phyloP scores from a whole-genome alignment of 2,329 filamentous ascomycete genomes.

The Colletotrichum kahawae region DNA sequence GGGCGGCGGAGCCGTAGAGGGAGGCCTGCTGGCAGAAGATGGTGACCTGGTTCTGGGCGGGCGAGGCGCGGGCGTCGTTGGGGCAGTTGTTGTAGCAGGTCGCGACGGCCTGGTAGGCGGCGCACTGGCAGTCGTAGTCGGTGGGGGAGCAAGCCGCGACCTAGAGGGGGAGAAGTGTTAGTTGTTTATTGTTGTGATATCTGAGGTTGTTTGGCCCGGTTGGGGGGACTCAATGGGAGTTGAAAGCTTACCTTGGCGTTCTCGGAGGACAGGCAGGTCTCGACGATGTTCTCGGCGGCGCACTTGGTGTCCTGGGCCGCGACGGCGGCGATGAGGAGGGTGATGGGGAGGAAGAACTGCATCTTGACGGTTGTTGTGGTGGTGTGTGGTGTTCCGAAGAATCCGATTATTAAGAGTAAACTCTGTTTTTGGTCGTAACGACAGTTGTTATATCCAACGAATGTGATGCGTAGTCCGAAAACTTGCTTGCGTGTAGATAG shows the following conservation, averaged over 20 bases:
- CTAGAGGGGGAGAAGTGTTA: constrained; percentile 22
- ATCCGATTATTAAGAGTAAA: not conserved
- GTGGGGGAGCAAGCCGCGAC: constrained; percentile 39
- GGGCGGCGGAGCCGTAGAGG: constrained; percentile 41
- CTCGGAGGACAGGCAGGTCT: constrained; percentile 46
- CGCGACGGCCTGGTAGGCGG: constrained; percentile 46
- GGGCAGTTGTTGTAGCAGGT: constrained; percentile 65
- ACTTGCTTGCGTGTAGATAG: not conserved
- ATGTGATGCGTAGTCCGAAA: constrained; percentile 1
- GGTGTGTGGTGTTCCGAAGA: not conserved
- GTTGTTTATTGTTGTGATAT: not conserved
- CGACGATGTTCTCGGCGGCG: constrained; percentile 52
- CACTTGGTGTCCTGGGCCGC: constrained; percentile 37
- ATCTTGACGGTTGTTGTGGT: constrained; percentile 35
- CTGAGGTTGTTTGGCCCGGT: too few species aligned
- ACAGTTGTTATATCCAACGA: constrained; percentile 6
- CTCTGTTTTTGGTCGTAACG: not conserved
- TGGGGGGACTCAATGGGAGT: not conserved
- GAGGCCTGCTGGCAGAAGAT: constrained; percentile 52
- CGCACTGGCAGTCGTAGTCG: constrained; percentile 55
- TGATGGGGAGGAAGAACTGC: constrained; percentile 50
- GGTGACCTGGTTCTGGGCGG: constrained; percentile 41
- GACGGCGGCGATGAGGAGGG: constrained; percentile 35
- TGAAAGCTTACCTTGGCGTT: constrained; percentile 35
- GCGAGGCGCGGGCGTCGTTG: constrained; percentile 43